phyloP scores from a whole-genome alignment of 1,284 basidiomycete species.

The Ustilago bromivora region DNA sequence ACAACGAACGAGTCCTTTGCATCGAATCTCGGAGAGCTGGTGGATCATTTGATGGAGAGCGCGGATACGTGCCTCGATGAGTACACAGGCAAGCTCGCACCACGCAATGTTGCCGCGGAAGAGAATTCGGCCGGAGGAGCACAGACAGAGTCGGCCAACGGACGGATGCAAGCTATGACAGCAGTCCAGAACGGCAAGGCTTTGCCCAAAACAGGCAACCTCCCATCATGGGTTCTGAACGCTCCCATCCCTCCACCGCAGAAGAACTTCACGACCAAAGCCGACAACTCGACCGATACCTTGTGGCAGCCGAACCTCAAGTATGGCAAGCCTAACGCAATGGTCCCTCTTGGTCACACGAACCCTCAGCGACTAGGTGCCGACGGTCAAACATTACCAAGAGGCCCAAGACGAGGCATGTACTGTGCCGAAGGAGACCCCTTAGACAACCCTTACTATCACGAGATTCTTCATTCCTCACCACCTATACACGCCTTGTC shows the following conservation, averaged over 20 bases:
- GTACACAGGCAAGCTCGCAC: constrained; percentile 78
- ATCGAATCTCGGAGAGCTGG: constrained; percentile 80
- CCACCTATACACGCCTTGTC: constrained; percentile 67
- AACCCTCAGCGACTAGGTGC: constrained; percentile 22
- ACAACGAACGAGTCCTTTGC: constrained; percentile 79
- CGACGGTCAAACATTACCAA: constrained; percentile 24
- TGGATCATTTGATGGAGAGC: constrained; percentile 86
- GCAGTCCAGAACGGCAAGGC: constrained; percentile 38
- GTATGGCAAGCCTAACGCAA: constrained; percentile 65
- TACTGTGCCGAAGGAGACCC: constrained; percentile 67
- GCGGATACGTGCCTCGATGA: constrained; percentile 87
- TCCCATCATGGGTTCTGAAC: constrained; percentile 60
- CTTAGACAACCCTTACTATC: constrained; percentile 63
- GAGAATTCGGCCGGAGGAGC: constrained; percentile 2
- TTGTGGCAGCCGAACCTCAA: constrained; percentile 58
- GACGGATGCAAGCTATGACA: constrained; percentile 26
- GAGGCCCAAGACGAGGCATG: constrained; percentile 57
- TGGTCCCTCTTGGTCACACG: constrained; percentile 52
- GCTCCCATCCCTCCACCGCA: constrained; percentile 66
- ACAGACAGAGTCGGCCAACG: not conserved
- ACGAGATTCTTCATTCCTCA: constrained; percentile 58
- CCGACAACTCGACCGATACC: constrained; percentile 57
- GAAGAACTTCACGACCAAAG: constrained; percentile 58
- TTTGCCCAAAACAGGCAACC: constrained; percentile 49
- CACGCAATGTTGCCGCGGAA: constrained; percentile 63